Base-by-base conservation (phyloP, 2,329 filamentous ascomycete genomes). In the Huntiella decipiens region DNA sequence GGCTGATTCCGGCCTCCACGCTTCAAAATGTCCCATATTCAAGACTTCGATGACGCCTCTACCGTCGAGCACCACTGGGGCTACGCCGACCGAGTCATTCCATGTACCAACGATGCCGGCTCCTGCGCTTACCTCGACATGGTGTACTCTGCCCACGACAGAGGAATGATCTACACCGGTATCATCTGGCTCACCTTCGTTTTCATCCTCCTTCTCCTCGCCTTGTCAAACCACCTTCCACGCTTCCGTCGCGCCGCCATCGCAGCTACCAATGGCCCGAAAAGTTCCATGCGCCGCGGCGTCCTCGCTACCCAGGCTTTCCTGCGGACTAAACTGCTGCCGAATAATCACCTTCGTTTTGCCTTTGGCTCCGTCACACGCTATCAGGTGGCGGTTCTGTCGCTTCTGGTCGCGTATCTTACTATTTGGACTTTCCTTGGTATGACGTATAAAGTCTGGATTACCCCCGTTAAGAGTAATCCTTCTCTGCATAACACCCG, bases 331-430 rank as follows among this genome's bases (percentile, higher is more conserved):
- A 67, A 70, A 53, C 63, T 85, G 2, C 68, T 85, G 1, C 73
- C 74, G 0, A 77, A 82, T 53, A 66, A 68, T 3, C 58, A 68
- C 2, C 62, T 67, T 13, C 53, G 58, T 15, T 49, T 45, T 12
- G 53, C 83, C 44, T 84, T 86, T 52, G 79, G 80, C 22, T 67
- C 73, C 50, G 75, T 77, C 1, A 82, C 77, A 1, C 68, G 79
- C 15, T 64, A 83, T 5, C 81, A 86, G 55, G 67, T 85, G 3
- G 54, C 74, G 16, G 64, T 81, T 22, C 63, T 85, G 2, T 57
- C 66, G 1, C 58, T 73, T 7, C 58, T 86, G 1, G 56, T 65
- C 1, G 68, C 55, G 2, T 86, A 87, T 54, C 63, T 86, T 0
- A 61, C 73, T 38, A 63, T 85, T 50, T 83, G 77, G 62, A 73